Conservation (phyloP, 2,329 filamentous ascomycete genomes). For the Aspergillus fructus region DNA sequence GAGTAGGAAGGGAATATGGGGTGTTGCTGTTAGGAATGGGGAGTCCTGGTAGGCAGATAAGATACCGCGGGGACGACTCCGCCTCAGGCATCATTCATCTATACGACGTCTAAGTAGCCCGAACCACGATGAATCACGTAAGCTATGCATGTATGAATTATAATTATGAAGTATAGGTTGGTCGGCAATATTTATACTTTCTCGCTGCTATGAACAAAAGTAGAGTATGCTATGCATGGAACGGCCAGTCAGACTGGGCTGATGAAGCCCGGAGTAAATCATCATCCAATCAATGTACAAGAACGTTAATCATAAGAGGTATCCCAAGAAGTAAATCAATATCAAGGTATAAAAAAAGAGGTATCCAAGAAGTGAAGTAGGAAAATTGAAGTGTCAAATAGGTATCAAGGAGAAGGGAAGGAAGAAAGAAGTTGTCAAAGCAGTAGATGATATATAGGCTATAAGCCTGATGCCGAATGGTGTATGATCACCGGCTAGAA, state of each 20-base stretch:
- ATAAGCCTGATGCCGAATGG: background rate
- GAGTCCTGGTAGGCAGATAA: background rate
- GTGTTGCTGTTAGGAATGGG: too few species aligned
- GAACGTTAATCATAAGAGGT: slow-evolving; percentile 15
- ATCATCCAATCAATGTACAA: slow-evolving; percentile 17
- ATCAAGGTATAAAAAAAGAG: slow-evolving; percentile 7
- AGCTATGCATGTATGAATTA: background rate
- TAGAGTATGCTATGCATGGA: slow-evolving; percentile 1
- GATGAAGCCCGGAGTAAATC: slow-evolving; percentile 11
- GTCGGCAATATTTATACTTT: background rate
- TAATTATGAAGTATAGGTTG: background rate
- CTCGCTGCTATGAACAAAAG: background rate
- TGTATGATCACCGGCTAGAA: background rate
- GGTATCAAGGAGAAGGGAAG: background rate
- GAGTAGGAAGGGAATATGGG: background rate
- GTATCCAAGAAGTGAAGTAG: slow-evolving; percentile 2
- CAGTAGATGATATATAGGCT: background rate
- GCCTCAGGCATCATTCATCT: background rate
- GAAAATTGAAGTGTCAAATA: background rate
- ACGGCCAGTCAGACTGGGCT: slow-evolving; percentile 9
- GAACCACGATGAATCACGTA: background rate
- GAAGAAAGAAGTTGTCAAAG: background rate
- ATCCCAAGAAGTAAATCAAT: slow-evolving; percentile 12
- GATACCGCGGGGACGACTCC: background rate
- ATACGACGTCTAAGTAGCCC: background rate